These are phyloP conservation scores for Rhizomucor miehei DNA, from an alignment of 371 early-diverging fungal species.

Conservation along the genomic window DNA sequence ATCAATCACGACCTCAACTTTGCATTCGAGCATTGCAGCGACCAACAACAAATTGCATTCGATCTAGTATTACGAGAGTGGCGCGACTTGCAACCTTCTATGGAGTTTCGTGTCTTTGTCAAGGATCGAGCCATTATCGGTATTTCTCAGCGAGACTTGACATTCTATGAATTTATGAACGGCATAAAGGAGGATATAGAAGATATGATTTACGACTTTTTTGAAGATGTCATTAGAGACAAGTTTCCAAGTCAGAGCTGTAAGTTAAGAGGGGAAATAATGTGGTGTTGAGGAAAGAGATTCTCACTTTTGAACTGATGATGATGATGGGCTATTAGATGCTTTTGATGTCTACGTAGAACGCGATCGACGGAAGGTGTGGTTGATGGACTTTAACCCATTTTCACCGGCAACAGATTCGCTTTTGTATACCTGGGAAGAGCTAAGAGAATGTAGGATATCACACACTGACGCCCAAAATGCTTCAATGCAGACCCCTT, in stretches of 20 bases:
- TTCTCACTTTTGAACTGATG: neutral
- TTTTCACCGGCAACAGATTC: constrained; percentile 76
- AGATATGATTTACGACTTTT: constrained; percentile 61
- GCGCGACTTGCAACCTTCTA: constrained; percentile 80
- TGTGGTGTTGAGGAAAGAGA: no score
- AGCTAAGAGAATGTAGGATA: constrained; percentile 55
- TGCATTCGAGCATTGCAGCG: constrained; percentile 63
- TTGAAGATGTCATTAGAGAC: constrained; percentile 54
- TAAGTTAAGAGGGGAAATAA: constrained; percentile 16
- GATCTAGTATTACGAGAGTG: constrained; percentile 82
- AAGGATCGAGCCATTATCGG: constrained; percentile 60
- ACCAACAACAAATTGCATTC: constrained; percentile 13
- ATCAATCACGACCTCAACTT: constrained; percentile 82
- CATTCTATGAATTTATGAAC: constrained; percentile 73
- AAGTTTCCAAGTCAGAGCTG: constrained; percentile 57
- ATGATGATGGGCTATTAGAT: constrained; percentile 36
- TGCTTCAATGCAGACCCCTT: neutral
- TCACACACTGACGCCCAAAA: no score
- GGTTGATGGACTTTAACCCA: constrained; percentile 88
- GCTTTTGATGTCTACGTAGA: constrained; percentile 87
- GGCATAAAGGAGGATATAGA: constrained; percentile 57
- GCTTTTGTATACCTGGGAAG: constrained; percentile 78
- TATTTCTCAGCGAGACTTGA: constrained; percentile 73
- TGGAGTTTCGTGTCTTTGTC: constrained; percentile 95
- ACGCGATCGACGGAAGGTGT: constrained; percentile 53